phyloP scores from a whole-genome alignment of 345 rosid genomes.

The Kandelia obovata region DNA sequence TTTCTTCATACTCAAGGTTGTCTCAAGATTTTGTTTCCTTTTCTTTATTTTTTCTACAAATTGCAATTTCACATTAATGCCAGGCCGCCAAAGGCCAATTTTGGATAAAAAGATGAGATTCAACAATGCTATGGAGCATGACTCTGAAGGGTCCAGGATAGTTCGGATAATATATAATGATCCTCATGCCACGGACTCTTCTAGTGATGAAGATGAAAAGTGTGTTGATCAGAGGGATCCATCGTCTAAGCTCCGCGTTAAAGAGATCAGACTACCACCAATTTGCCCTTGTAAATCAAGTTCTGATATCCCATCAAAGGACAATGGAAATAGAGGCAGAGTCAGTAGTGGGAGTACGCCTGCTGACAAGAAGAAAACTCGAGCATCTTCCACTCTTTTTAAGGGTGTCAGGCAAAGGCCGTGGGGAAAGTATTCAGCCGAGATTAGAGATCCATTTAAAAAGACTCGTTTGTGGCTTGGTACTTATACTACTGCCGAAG shows the following conservation, averaged over 20 bases:
- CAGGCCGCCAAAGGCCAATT: slow-evolving; percentile 22
- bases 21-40: slow-evolving; percentile 1
- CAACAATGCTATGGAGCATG: background rate
- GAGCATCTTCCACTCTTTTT: background rate
- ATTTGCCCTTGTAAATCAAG: background rate
- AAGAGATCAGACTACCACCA: slow-evolving; percentile 30
- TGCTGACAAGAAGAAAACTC: slow-evolving; percentile 2
- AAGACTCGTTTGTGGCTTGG: slow-evolving; percentile 50
- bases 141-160: slow-evolving; percentile 16
- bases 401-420: slow-evolving; percentile 52
- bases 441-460: slow-evolving; percentile 47
- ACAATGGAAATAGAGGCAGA: background rate
- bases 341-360: background rate
- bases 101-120: slow-evolving; percentile 15
- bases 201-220: slow-evolving; percentile 39
- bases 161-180: slow-evolving; percentile 38
- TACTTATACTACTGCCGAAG: slow-evolving; percentile 43
- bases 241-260: slow-evolving; percentile 15
- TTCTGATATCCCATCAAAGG: background rate
- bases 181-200: slow-evolving; percentile 49
- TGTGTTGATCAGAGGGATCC: background rate
- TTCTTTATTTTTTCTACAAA: no score
- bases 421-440: slow-evolving; percentile 49
- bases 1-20: slow-evolving; percentile 13
- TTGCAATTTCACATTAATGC: slow-evolving; percentile 19